Evolutionary conservation across 148 eudicot genomes (phyloP).

Genomic region (Rhododendron ovatum): DNA sequence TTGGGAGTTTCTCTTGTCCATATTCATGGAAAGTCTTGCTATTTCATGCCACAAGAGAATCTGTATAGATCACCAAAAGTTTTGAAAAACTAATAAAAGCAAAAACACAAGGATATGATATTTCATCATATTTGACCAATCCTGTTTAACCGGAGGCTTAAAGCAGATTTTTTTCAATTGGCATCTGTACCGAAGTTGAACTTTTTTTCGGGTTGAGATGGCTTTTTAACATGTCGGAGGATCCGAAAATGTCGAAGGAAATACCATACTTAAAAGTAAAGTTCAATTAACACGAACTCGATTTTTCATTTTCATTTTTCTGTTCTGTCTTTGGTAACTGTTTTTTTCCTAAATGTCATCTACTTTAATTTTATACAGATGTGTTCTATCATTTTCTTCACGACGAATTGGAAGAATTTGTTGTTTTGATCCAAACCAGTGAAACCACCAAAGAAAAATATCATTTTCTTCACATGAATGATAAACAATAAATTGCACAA

Average conservation of each 20-base stretch:
- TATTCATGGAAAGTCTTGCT: not conserved
- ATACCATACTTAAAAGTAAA: too few relatives aligned
- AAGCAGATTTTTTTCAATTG: not conserved
- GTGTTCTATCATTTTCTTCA: not conserved
- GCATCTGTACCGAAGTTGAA: not conserved
- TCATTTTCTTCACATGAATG: not conserved
- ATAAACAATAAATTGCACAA: not conserved
- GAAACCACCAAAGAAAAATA: too few relatives aligned
- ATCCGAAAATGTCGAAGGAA: not conserved
- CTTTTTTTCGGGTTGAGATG: not conserved
- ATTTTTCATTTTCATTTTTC: too few relatives aligned
- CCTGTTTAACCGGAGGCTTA: not conserved
- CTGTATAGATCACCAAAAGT: not conserved
- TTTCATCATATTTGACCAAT: not conserved
- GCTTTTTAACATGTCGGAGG: not conserved
- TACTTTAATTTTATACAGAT: too few relatives aligned
- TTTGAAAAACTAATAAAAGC: not conserved
- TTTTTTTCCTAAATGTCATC: not conserved
- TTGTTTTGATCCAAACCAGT: not conserved
- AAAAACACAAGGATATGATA: not conserved
- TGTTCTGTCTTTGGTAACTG: not conserved
- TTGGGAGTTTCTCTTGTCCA: not conserved
- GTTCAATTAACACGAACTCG: not conserved
- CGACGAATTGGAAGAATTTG: not conserved
- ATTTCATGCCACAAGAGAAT: not conserved